Base-by-base conservation (phyloP, 208 protist species). In the Phytomonas sp. region DNA sequence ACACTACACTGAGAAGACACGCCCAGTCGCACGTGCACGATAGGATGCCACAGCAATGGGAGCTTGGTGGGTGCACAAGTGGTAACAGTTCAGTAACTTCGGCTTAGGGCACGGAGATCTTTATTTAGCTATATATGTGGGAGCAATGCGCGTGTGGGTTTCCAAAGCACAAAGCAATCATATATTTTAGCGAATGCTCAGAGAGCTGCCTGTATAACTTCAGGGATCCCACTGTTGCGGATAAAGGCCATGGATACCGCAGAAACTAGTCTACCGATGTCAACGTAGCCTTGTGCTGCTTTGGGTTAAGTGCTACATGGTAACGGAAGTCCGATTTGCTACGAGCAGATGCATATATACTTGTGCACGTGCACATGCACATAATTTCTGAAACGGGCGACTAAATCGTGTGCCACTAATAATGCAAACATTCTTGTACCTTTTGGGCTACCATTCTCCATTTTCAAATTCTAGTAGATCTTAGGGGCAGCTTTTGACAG, bases 1-100 rank as follows among this genome's bases (percentile, higher is more conserved):
- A 84, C 68, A 66, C 77, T 13, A 51, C 40, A 51, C 40, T 51
- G 40, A 51, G 13, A 51, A 15, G 40, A 23, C 40, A 17, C 9
- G 13, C 20, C 40, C 40, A 23, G 20, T 51, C 40, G 40, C 40
- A 20, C 20, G 20, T 17, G 1, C 40, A 4, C 40, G 1, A 51
- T 15, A 51, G 13, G 40, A 51, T 4, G 40, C 13, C 40, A 23
- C 40, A 17, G 40, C 40, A 17, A 17, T 6, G 13, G 40, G 40
- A 51, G 20, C 13, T 51, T 17, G 2, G 40, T 51, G 40, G 13
- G 20, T 51, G 40, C 40, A 3, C 40, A 17, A 17, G 40, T 2
- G 13, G 40, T 51, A 51, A 15, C 40, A 51, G 1, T 51, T 51
- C 13, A 15, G 40, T 2, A 2, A 17, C 40, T 17, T 51, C 40